phyloP scores from a whole-genome alignment of 2,329 filamentous ascomycete genomes.

The Harringtonia lauricola region DNA sequence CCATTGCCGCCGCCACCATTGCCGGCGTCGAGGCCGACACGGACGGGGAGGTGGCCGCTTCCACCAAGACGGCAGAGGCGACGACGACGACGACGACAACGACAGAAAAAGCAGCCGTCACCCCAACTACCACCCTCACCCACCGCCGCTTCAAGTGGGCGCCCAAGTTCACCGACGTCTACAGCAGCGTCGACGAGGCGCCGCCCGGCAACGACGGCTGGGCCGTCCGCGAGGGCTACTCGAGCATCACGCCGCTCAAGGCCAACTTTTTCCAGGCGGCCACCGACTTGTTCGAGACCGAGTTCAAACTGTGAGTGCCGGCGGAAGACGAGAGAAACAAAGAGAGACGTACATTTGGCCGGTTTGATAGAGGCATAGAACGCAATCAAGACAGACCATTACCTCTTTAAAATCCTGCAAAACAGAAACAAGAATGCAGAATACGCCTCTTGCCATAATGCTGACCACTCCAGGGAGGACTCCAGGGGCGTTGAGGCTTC shows the following conservation, averaged over 20 bases:
- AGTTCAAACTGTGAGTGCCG: slow-evolving; percentile 70
- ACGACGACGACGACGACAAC: background rate
- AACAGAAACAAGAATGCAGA: too few species aligned
- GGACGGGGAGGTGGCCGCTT: background rate
- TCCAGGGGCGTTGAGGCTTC: too few species aligned
- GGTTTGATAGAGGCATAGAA: background rate
- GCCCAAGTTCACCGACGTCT: slow-evolving; percentile 77
- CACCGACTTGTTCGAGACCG: slow-evolving; percentile 50
- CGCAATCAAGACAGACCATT: too few species aligned
- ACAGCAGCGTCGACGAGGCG: slow-evolving; percentile 71
- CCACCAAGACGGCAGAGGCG: too few species aligned
- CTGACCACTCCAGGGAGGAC: slow-evolving; percentile 1
- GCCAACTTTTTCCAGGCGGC: slow-evolving; percentile 82
- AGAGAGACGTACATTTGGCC: slow-evolving; percentile 11
- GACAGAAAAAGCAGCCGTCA: too few species aligned
- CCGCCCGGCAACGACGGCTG: slow-evolving; percentile 83
- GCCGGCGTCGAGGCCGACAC: slow-evolving; percentile 21
- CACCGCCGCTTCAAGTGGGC: slow-evolving; percentile 95
- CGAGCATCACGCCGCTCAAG: slow-evolving; percentile 81
- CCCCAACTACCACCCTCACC: slow-evolving; percentile 20
- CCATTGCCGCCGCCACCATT: slow-evolving; percentile 18
- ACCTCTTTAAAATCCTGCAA: background rate
- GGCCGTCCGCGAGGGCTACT: slow-evolving; percentile 78
- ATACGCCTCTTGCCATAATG: too few species aligned
- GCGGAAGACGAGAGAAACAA: background rate